Evolutionary conservation across 495 filamentous ascomycete genomes (phyloP), one percentile per base, ranked within the genome.

Genomic region (Neurospora terricola): DNA sequence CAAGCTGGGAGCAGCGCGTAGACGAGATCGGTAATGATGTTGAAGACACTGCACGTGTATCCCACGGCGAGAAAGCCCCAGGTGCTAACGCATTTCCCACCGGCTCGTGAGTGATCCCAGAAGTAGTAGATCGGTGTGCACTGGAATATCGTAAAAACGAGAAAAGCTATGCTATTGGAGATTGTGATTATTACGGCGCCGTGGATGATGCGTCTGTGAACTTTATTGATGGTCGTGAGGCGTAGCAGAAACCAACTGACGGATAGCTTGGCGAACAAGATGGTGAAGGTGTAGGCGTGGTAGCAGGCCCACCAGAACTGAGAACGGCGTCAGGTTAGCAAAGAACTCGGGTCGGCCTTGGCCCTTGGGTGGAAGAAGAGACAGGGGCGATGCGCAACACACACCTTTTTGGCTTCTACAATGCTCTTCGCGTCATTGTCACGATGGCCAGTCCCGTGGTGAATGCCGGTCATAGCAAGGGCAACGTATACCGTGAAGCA

Each of bases 1-100:
- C 76, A 77, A n/a, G 79, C 76, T 5, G 81, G 81, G 12, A 83
- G 77, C 5, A 82, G 23, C 10, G 77, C 77, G 69, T 80, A 81
- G 38, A 75, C 79, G 73, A 79, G 79, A 69, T 83, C 80, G 43
- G 76, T 74, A 18, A 82, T 34, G 30, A 80, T 73, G 62, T 74
- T 78, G 39, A 77, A 71, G 11, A 71, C 74, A n/a, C 74, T 76
- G 71, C 76, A 75, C 4, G 76, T 43, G 71, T 81, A 81, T n/a
- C 70, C 42, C 27, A 78, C 72, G 4, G 71, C 77, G 42, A 76
- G 69, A 38, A 79, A 21, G 38, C 77, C 45, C 14, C 70, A 30
- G 42, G 38, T 62, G 23, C 74, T 71, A 12, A 82, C 72, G 73
- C 81, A 83, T 9, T n/a, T 27, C 14, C 79, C 81, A 16, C 14